phyloP scores from a whole-genome alignment of 192 early-diverging fungal genomes.

The Kappamyces sp. region DNA sequence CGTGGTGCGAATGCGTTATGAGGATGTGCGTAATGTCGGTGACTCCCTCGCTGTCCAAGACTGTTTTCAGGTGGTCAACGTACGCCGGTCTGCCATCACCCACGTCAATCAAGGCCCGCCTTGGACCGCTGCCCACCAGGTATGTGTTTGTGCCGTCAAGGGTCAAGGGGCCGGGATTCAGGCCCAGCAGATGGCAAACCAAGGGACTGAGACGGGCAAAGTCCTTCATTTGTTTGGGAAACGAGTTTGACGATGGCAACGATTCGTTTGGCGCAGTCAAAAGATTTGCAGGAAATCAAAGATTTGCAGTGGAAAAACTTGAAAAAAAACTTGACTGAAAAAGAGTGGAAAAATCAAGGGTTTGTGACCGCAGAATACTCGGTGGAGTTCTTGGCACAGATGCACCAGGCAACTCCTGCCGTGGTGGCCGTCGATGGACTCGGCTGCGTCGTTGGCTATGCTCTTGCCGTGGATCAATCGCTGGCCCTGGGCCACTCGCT shows the following conservation, averaged over 20 bases:
- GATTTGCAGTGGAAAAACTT: constrained; percentile 2
- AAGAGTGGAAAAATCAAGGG: constrained; percentile 16
- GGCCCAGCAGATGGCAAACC: constrained; percentile 48
- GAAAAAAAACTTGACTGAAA: constrained; percentile 7
- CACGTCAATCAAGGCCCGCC: constrained; percentile 68
- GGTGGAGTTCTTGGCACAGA: constrained; percentile 20
- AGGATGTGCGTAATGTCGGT: no score
- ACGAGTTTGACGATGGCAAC: background rate
- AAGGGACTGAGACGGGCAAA: background rate
- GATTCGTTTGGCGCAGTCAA: background rate
- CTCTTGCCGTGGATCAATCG: constrained; percentile 11
- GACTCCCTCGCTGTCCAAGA: no score
- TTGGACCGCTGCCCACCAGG: constrained; percentile 67
- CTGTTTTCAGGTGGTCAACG: no score
- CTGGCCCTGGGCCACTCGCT: constrained; percentile 14
- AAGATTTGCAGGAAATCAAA: constrained; percentile 2
- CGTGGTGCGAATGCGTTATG: no score
- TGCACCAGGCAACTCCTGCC: constrained; percentile 21
- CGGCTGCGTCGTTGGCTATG: constrained; percentile 23
- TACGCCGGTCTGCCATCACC: constrained; percentile 67
- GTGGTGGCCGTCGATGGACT: constrained; percentile 19
- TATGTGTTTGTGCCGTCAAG: constrained; percentile 91
- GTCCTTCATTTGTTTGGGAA: no score
- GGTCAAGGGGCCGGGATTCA: constrained; percentile 75
- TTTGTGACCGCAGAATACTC: constrained; percentile 26